phyloP scores from a whole-genome alignment of 1,284 basidiomycete species.

The Pseudozyma sp. region DNA sequence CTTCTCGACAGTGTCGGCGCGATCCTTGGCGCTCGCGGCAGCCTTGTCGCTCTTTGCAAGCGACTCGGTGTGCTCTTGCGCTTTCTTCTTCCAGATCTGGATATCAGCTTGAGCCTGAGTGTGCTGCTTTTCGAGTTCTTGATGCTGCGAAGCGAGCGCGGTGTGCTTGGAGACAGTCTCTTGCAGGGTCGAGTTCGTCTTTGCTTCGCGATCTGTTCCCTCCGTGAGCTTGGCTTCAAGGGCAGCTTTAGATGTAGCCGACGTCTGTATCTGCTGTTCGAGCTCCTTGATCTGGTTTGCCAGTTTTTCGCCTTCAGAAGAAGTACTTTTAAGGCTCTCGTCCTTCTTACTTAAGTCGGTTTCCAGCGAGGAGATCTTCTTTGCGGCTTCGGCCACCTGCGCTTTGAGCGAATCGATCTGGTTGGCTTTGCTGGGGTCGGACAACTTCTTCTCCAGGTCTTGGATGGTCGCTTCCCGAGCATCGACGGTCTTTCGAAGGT shows the following conservation, averaged over 20 bases:
- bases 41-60: conserved; percentile 28
- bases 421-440: conserved; percentile 41
- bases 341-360: conserved; percentile 29
- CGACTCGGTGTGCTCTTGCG: conserved; percentile 10
- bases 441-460: conserved; percentile 42
- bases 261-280: conserved; percentile 15
- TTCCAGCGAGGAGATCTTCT: conserved; percentile 29
- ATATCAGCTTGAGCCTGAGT: conserved; percentile 20
- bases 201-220: conserved; percentile 20
- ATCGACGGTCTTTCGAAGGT: conserved; percentile 19
- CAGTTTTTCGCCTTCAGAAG: conserved; percentile 18
- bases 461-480: conserved; percentile 14
- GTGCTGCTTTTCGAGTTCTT: conserved; percentile 29
- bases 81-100: conserved; percentile 20
- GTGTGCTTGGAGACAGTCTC: conserved; percentile 12
- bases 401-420: conserved; percentile 35
- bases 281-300: conserved; percentile 20
- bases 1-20: conserved; percentile 27
- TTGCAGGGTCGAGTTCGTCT: conserved; percentile 15
- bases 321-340: conserved; percentile 16
- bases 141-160: conserved; percentile 1
- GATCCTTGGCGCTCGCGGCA: conserved; percentile 12
- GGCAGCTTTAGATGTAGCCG: conserved; percentile 4
- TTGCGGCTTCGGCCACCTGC: conserved; percentile 21
- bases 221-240: conserved; percentile 28